Evolutionary conservation across 2,329 filamentous ascomycete species (phyloP).

Genomic region (Hymenoscyphus fraxineus): DNA sequence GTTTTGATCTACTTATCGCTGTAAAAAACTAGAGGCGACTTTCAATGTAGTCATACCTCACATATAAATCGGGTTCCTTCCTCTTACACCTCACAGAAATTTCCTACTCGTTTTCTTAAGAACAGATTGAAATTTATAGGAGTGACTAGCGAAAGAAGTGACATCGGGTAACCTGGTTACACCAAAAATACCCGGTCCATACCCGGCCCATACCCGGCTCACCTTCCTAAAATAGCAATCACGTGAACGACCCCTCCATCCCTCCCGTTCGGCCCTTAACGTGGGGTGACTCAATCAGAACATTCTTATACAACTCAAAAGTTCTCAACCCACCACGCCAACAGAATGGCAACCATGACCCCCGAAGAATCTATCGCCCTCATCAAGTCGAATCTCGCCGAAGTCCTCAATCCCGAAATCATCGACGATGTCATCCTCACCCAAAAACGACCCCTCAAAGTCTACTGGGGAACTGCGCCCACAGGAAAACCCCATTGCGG

Average conservation of each 20-base stretch:
- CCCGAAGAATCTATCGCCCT: constrained; percentile 64
- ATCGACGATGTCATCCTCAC: constrained; percentile 68
- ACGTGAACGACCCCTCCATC: not conserved
- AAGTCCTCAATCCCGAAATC: constrained; percentile 80
- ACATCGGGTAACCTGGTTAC: not conserved
- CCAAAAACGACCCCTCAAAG: constrained; percentile 66
- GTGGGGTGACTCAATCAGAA: constrained; percentile 4
- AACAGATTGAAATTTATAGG: too few relatives aligned
- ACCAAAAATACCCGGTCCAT: not conserved
- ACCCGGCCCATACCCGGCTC: not conserved
- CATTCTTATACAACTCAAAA: not conserved
- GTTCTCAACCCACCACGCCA: constrained; percentile 7
- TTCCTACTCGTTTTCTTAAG: too few relatives aligned
- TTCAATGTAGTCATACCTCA: too few relatives aligned
- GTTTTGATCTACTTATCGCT: too few relatives aligned
- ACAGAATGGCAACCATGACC: constrained; percentile 33
- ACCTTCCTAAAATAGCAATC: not conserved
- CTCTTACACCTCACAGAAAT: too few relatives aligned
- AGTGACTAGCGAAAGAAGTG: too few relatives aligned
- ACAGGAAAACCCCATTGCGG: constrained; percentile 78
- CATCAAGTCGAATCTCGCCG: constrained; percentile 76
- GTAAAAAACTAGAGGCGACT: too few relatives aligned
- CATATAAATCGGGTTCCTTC: too few relatives aligned
- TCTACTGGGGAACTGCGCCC: constrained; percentile 75
- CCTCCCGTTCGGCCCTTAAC: not conserved